Percentiles rank a stretch among this genome's conserved stretches.
Evolutionary conservation across 2,329 filamentous ascomycete species (phyloP).

Genomic region (Aspergillus alliaceus): DNA sequence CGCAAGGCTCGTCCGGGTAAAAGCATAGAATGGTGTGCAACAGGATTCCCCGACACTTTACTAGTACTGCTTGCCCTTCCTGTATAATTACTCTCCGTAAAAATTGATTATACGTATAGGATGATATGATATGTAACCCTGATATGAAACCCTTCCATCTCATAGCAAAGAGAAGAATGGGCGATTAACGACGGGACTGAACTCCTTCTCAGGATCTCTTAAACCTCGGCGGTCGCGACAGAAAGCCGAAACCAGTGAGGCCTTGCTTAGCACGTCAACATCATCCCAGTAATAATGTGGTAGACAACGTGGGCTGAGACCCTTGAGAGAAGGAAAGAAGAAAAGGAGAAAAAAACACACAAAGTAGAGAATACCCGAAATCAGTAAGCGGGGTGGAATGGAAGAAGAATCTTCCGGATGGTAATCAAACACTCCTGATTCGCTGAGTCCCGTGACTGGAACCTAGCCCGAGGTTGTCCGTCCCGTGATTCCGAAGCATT

Average conservation of each 20-base stretch:
- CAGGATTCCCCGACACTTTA: not conserved
- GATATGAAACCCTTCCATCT: constrained; percentile 51
- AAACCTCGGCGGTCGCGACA: constrained; percentile 44
- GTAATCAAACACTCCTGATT: constrained; percentile 38
- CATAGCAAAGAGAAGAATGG: constrained; percentile 47
- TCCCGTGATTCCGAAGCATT: constrained; percentile 38
- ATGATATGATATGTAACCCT: constrained; percentile 45
- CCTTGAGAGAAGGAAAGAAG: constrained; percentile 26
- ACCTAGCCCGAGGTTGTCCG: constrained; percentile 41
- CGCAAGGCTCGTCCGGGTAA: too few species aligned
- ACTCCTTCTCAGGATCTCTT: constrained; percentile 42
- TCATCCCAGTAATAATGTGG: constrained; percentile 35
- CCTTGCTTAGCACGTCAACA: constrained; percentile 36
- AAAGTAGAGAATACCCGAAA: constrained; percentile 12
- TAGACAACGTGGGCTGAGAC: constrained; percentile 43
- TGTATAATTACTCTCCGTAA: not conserved
- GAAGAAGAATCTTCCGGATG: constrained; percentile 39
- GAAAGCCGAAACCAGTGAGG: constrained; percentile 47
- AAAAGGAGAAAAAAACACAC: constrained; percentile 18
- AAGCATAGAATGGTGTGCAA: too few species aligned
- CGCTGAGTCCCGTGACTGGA: constrained; percentile 38
- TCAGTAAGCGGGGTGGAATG: constrained; percentile 16
- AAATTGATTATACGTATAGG: too few species aligned
- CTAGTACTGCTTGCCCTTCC: not conserved
- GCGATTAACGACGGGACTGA: constrained; percentile 51